Evolutionary conservation across 2,329 filamentous ascomycete species (phyloP).

Genomic region (Apiospora rasikravindrae): DNA sequence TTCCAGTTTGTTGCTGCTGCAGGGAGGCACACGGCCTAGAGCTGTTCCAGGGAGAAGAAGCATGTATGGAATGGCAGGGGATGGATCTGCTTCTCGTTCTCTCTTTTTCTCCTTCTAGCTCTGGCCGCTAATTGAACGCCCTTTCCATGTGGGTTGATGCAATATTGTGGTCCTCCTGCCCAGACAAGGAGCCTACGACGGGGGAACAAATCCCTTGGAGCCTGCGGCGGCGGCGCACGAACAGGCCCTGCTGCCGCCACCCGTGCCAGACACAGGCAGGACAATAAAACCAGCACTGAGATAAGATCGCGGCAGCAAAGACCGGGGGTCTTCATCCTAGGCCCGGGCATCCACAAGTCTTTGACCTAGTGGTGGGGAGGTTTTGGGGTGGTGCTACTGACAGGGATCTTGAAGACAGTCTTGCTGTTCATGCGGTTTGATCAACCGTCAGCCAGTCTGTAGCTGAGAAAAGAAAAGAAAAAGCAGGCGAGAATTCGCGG

Average conservation of each 20-base stretch:
- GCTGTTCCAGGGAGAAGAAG: background rate
- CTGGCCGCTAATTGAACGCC: constrained; percentile 10
- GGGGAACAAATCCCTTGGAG: background rate
- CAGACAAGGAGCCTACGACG: background rate
- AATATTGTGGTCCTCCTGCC: background rate
- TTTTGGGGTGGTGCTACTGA: constrained; percentile 15
- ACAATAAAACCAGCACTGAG: background rate
- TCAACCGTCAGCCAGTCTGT: background rate
- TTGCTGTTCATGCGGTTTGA: constrained; percentile 16
- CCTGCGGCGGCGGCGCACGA: constrained; percentile 10
- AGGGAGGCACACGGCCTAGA: constrained; percentile 12
- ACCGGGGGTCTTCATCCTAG: constrained; percentile 15
- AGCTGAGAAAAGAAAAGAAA: constrained; percentile 4
- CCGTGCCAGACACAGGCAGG: background rate
- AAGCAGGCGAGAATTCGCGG: background rate
- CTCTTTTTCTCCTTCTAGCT: background rate
- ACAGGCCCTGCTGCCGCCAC: constrained; percentile 19
- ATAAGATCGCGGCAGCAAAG: constrained; percentile 19
- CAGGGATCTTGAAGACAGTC: background rate
- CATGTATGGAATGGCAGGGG: background rate
- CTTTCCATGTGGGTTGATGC: constrained; percentile 18
- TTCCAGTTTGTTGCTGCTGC: background rate
- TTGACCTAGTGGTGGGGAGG: constrained; percentile 17
- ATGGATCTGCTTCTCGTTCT: background rate
- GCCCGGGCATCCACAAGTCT: constrained; percentile 19